Base-by-base conservation (phyloP, 805 yeast species). In the Zygoascus biomembranicola region DNA sequence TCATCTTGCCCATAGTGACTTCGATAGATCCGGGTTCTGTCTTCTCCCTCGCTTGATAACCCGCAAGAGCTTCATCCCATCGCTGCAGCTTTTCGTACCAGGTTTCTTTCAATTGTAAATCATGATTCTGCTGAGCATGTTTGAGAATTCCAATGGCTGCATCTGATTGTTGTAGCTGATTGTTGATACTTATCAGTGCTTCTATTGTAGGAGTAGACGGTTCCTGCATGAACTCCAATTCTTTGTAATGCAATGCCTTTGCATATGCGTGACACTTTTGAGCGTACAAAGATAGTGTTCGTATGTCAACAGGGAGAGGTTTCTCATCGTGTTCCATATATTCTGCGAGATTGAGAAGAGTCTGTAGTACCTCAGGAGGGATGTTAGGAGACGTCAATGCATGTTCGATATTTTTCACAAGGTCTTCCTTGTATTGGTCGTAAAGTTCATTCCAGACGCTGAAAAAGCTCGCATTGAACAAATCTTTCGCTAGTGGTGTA, bases 321-420 rank as follows among this genome's bases (percentile, higher is more conserved):
- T 90, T 90, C 61, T 90, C 97, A 68, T 92, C 97, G 62, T 92
- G 98, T 65, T 94, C 99, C 94, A 94, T 85, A 64, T 87, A 94
- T 67, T 94, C 99, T 0, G 96, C 96, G 53, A 94, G 73, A 59
- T 92, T 90, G 60, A 94, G 74, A 55, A 94, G 74, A 1, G 90
- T 85, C 65, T 94, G 98, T 63, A 90, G 85, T 46, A 94, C 90
- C 61, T 94, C 99, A 0, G 99, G 97, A 0, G 97, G 96, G 58
- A 88, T 89, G 60, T 90, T 87, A 2, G 95, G 86, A 0, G 97
- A 86, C 0, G 92, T 86, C 57, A 92, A 73, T 0, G 98, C 98
- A 50, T 84, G 77, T 64, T 95, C 89, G 43, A 94, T 76, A 1
- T 95, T 79, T 60, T 86, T 86, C 2, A 90, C 88, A 47, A 94